A percentile compares a stretch with the other conserved stretches of the same genome.
Conservation (phyloP, 1,139 yeast species). For the Candida tetrigidarum region DNA sequence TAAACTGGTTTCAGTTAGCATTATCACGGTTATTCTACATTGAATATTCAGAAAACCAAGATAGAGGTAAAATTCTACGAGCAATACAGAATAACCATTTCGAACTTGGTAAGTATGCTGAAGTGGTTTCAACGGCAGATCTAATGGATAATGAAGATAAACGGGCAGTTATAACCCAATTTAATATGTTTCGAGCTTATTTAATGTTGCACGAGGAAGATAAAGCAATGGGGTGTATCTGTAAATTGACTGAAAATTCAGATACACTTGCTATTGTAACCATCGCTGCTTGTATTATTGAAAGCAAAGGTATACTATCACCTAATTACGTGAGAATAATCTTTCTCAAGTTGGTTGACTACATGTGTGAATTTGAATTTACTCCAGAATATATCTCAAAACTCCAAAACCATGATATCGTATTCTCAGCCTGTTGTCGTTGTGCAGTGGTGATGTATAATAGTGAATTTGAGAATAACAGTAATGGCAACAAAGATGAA, state of each 20-base stretch:
- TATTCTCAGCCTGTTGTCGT: constrained; percentile 15
- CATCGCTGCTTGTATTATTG: constrained; percentile 23
- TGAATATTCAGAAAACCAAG: constrained; percentile 20
- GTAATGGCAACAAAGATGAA: neutral
- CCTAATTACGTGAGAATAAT: constrained; percentile 3
- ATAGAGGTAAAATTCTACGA: constrained; percentile 28
- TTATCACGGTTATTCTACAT: constrained; percentile 23
- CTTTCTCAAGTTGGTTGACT: constrained; percentile 12
- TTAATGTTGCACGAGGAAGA: constrained; percentile 17
- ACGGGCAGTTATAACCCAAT: constrained; percentile 24
- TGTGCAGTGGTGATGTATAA: constrained; percentile 14
- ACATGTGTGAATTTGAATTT: constrained; percentile 6
- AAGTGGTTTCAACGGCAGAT: constrained; percentile 14
- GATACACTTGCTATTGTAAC: constrained; percentile 16
- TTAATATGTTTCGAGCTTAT: constrained; percentile 25
- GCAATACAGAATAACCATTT: constrained; percentile 26
- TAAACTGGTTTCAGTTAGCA: constrained; percentile 28
- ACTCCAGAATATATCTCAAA: constrained; percentile 7
- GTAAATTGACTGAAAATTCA: constrained; percentile 11
- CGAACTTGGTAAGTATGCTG: constrained; percentile 16
- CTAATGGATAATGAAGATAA: constrained; percentile 17
- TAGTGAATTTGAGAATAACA: constrained; percentile 10
- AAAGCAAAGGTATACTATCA: constrained; percentile 17
- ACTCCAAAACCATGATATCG: constrained; percentile 11
- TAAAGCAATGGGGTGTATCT: constrained; percentile 14